Percentiles rank a stretch among this genome's conserved stretches.
phyloP scores from a whole-genome alignment of 169 alveolate genomes.

The Plasmodium coatneyi region DNA sequence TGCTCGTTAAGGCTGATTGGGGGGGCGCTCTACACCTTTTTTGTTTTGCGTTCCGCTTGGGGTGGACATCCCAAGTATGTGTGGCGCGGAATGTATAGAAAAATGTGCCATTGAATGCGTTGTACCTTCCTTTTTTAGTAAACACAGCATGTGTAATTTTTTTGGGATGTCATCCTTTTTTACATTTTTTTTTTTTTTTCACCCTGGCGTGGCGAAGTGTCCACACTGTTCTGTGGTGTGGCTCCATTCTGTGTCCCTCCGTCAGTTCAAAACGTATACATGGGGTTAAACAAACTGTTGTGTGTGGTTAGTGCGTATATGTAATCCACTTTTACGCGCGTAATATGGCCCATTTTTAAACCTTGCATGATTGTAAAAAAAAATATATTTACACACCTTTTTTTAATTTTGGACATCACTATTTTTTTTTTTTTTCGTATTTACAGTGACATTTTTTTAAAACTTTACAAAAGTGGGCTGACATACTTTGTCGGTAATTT shows the following conservation, averaged over 20 bases:
- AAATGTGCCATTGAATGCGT: not conserved
- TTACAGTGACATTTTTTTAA: not conserved
- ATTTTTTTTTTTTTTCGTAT: not conserved
- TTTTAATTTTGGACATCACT: not conserved
- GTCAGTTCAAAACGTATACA: not conserved
- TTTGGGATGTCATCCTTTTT: not conserved
- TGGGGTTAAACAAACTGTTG: not conserved
- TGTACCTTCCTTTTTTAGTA: not conserved
- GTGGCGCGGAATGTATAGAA: not conserved
- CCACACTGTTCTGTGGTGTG: not conserved
- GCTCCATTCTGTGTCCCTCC: not conserved
- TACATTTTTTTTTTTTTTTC: not conserved
- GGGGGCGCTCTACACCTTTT: not conserved
- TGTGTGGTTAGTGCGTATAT: not conserved
- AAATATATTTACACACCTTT: not conserved
- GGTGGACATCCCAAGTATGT: not conserved
- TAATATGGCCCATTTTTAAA: not conserved
- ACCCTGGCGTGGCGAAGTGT: not conserved
- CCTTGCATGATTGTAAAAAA: not conserved
- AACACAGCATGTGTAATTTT: not conserved
- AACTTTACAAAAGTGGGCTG: not conserved
- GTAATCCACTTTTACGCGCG: not conserved
- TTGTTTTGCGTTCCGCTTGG: not conserved
- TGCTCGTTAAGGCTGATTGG: not conserved
- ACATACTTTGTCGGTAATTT: not conserved